These are phyloP conservation scores for Sugiyamaella americana DNA, from an alignment of 805 yeast species.

Conservation along the genomic window DNA sequence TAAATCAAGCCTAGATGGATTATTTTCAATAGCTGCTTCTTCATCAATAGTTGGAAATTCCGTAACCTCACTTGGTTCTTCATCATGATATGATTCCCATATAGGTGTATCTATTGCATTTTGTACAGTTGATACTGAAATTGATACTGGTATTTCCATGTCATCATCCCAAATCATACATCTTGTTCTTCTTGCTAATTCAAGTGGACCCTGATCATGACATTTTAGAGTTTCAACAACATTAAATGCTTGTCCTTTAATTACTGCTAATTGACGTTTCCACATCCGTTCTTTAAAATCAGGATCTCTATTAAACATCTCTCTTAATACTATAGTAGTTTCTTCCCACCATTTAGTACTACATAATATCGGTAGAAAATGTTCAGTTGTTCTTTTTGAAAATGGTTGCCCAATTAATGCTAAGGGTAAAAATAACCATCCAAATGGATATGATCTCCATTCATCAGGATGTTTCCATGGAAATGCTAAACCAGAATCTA, in stretches of 20 bases:
- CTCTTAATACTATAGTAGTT: conserved; percentile 41
- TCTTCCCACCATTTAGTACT: conserved; percentile 69
- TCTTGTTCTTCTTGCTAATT: conserved; percentile 53
- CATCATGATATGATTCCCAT: conserved; percentile 3
- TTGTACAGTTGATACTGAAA: conserved; percentile 35
- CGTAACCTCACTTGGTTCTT: neutral
- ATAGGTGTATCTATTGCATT: conserved; percentile 43
- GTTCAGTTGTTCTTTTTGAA: conserved; percentile 47
- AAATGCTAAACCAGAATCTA: conserved; percentile 67
- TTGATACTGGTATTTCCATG: conserved; percentile 49
- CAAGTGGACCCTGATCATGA: conserved; percentile 59
- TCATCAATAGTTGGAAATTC: neutral
- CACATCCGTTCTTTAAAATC: conserved; percentile 65
- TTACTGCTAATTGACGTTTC: conserved; percentile 58
- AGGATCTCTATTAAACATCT: conserved; percentile 47
- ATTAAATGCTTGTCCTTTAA: conserved; percentile 74
- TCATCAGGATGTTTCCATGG: conserved; percentile 84
- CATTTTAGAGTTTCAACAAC: conserved; percentile 59
- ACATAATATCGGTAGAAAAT: conserved; percentile 52
- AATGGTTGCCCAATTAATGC: conserved; percentile 64
- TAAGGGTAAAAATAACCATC: conserved; percentile 66
- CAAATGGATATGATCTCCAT: conserved; percentile 74
- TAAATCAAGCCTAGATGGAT: neutral
- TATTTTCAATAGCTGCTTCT: neutral
- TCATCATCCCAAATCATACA: conserved; percentile 55